phyloP scores from a whole-genome alignment of 1,139 yeast genomes.

The Suhomyces kunorum region DNA sequence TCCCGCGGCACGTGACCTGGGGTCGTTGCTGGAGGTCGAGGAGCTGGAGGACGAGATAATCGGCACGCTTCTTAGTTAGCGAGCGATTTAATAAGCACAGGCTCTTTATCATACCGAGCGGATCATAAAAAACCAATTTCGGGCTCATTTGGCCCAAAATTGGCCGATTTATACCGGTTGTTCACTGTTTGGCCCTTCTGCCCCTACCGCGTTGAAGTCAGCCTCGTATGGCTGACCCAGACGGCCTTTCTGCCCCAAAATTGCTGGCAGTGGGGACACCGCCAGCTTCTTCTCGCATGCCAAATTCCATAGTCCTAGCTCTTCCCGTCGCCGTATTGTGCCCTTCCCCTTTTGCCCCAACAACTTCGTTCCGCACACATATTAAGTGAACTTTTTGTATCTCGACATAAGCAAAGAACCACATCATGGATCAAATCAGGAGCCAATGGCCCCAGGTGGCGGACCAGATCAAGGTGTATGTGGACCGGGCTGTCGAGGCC shows the following conservation, averaged over 20 bases:
- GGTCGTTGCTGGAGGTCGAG: constrained; percentile 15
- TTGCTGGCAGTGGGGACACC: too few species aligned
- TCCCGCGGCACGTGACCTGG: neutral
- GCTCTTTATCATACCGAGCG: too few species aligned
- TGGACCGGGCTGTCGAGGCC: constrained; percentile 5
- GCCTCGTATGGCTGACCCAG: neutral
- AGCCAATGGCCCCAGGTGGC: constrained; percentile 11
- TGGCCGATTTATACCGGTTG: neutral
- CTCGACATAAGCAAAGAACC: constrained; percentile 8
- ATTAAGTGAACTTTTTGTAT: neutral
- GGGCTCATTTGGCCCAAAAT: neutral
- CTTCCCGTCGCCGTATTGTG: too few species aligned
- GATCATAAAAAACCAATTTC: too few species aligned
- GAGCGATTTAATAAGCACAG: too few species aligned
- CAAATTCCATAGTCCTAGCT: too few species aligned
- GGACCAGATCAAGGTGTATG: constrained; percentile 9
- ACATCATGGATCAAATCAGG: constrained; percentile 9
- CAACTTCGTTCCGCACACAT: too few species aligned
- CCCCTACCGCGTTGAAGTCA: neutral
- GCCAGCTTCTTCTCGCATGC: too few species aligned
- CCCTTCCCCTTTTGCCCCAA: too few species aligned
- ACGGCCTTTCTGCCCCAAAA: too few species aligned
- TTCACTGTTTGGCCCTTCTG: neutral
- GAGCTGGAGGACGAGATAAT: constrained; percentile 19
- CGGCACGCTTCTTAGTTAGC: constrained; percentile 8